Evolutionary conservation across 1,139 yeast species (phyloP), one percentile per base, ranked within the genome.

Genomic region (Ogataea hybrid): DNA sequence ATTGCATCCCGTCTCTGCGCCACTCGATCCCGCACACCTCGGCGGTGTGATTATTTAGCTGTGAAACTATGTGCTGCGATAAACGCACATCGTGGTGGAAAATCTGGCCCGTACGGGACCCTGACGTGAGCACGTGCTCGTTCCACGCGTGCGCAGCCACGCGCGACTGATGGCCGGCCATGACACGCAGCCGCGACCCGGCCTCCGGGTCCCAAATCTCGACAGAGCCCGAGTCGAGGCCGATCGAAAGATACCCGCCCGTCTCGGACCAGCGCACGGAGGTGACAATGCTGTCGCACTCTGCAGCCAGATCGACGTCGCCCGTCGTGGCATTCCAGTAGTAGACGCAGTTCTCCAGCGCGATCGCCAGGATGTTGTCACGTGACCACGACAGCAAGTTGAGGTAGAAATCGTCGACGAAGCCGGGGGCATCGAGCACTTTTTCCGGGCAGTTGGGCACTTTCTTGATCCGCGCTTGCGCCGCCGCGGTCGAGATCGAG

Each of bases 181-280:
- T 80, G 1, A 96, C 82, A 55, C 99, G 75, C 42, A 90, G 71
- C 55, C 81, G 81, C 14, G 82, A 65, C 54, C 75, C 78, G 12
- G 86, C 77, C 56, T 86, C 96, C 35, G 87, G 84, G 63, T 94
- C 98, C 96, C 97, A 92, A 46, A 92, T 84, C 63, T 92, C 96
- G 28, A 90, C 71, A 27, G 79, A 70, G 2, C 98, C 98, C 57
- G 86, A 88, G 42, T 83, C 85, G 52, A 79, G 75, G 7, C 97
- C 97, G 33, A 94, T 78, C 1, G 95, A 81, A 17, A 92, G 70
- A 58, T 89, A 92, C 14, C 85, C 80, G 6, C 96, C 95, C 63
- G 92, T 97, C 30, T 84, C 85, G 6, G 96, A 84, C 97, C 98
- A 94, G 54, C 80, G 74, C 11, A 92, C 73, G 25, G 96, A 84